Percentiles rank a stretch among this genome's conserved stretches.
Conservation (phyloP, 2,329 filamentous ascomycete species). For the Fusarium aywerte region DNA sequence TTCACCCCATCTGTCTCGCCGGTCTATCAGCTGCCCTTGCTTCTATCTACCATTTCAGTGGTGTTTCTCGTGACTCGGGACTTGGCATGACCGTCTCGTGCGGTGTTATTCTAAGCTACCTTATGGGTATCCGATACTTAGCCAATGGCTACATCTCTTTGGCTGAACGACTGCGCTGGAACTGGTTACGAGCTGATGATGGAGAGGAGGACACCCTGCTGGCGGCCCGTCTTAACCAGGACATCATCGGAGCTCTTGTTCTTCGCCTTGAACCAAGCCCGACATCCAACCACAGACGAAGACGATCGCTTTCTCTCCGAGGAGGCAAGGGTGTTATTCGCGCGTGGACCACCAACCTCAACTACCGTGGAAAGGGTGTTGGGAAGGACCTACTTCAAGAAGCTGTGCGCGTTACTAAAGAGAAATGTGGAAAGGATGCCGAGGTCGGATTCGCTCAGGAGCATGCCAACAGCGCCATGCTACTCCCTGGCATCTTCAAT, state of each 20-base stretch:
- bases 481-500: constrained; percentile 73
- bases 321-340: constrained; percentile 77
- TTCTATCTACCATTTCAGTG: constrained; percentile 59
- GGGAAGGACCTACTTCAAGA: constrained; percentile 78
- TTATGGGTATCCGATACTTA: constrained; percentile 69
- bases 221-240: constrained; percentile 73
- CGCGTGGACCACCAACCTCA: constrained; percentile 81
- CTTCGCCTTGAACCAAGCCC: constrained; percentile 68
- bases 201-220: constrained; percentile 68
- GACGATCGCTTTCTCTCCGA: constrained; percentile 54
- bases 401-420: constrained; percentile 74
- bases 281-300: constrained; percentile 48
- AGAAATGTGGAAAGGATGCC: constrained; percentile 74
- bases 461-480: constrained; percentile 77
- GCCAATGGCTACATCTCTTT: constrained; percentile 70
- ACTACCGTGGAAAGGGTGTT: constrained; percentile 76
- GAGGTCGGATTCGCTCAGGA: constrained; percentile 77
- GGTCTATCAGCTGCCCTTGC: constrained; percentile 58
- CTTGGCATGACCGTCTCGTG: constrained; percentile 67
- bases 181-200: constrained; percentile 64
- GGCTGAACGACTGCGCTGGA: constrained; percentile 70
- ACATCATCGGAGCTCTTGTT: constrained; percentile 77
- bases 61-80: constrained; percentile 62
- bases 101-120: constrained; percentile 70
- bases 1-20: constrained; percentile 67